These are phyloP conservation scores for Entomophthora muscae DNA, from an alignment of 371 early-diverging fungal species.

Conservation along the genomic window DNA sequence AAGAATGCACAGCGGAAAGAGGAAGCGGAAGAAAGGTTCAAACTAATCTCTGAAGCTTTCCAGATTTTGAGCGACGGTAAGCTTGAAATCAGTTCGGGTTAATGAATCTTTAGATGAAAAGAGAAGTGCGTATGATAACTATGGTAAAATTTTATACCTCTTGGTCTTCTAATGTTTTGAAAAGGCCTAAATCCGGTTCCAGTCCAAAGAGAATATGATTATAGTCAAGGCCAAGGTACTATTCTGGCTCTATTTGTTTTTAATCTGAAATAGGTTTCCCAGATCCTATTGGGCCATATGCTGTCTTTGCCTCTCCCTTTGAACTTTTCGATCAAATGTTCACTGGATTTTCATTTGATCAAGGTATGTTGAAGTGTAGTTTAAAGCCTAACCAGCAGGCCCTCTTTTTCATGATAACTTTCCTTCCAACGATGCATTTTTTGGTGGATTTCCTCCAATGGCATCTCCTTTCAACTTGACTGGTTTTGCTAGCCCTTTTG, in stretches of 20 bases:
- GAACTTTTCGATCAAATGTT: neutral
- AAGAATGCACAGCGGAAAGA: slow-evolving; percentile 20
- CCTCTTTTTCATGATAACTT: neutral
- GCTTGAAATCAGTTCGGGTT: slow-evolving; percentile 10
- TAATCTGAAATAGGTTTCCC: neutral
- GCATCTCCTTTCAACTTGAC: neutral
- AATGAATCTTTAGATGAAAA: neutral
- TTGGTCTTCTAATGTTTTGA: neutral
- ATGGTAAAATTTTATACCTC: slow-evolving; percentile 2
- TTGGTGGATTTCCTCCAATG: neutral
- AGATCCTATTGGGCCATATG: neutral
- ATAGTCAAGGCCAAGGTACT: neutral
- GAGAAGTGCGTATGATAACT: neutral
- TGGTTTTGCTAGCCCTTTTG: neutral
- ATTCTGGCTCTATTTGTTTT: neutral
- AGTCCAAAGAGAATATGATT: neutral
- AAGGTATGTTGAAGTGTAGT: neutral
- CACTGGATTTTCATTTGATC: neutral
- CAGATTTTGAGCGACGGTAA: slow-evolving; percentile 26
- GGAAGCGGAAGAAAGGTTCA: slow-evolving; percentile 23
- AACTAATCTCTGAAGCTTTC: slow-evolving; percentile 20
- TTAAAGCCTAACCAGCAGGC: neutral
- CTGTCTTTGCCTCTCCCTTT: neutral
- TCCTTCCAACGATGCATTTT: neutral
- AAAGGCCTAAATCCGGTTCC: neutral